A percentile compares a stretch with the other conserved stretches of the same genome.
phyloP scores from a whole-genome alignment of 306 rosid genomes.

The Trifolium fragiferum region DNA sequence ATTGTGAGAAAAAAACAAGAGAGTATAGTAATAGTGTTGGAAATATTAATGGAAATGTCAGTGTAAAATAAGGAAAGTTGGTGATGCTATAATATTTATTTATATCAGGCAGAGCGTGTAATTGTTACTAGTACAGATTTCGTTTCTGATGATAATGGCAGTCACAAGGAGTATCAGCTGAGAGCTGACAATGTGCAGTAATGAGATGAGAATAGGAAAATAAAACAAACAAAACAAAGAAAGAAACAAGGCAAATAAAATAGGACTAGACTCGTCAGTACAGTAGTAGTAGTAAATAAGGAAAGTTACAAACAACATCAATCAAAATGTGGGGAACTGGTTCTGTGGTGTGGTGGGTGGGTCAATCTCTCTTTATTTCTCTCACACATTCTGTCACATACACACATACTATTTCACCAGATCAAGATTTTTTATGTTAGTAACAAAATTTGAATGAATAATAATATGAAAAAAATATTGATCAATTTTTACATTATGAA shows the following conservation, averaged over 20 bases:
- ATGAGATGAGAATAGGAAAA: background rate
- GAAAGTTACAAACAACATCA: slow-evolving; percentile 34
- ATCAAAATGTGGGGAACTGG: slow-evolving; percentile 43
- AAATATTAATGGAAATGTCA: slow-evolving; percentile 57
- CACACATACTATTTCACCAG: background rate
- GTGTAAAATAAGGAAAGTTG: slow-evolving; percentile 48
- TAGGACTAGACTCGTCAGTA: slow-evolving; percentile 1
- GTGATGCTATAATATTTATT: slow-evolving; percentile 59
- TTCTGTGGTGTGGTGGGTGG: slow-evolving; percentile 10
- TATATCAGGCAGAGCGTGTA: slow-evolving; percentile 26
- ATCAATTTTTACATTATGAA: too few species aligned
- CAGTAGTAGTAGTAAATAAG: slow-evolving; percentile 5
- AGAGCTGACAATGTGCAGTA: slow-evolving; percentile 5
- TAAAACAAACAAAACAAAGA: too few species aligned
- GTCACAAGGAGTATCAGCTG: slow-evolving; percentile 55
- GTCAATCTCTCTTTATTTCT: background rate
- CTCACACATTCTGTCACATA: background rate
- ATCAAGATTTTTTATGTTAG: too few species aligned
- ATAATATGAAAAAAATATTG: too few species aligned
- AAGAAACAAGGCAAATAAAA: background rate
- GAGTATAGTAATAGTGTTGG: background rate
- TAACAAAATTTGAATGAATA: too few species aligned
- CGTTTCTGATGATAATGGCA: slow-evolving; percentile 54
- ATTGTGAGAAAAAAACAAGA: background rate
- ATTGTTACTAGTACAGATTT: slow-evolving; percentile 41